Evolutionary conservation across 2,329 filamentous ascomycete genomes (phyloP).

Genomic region (Verticillium nonalfalfae): DNA sequence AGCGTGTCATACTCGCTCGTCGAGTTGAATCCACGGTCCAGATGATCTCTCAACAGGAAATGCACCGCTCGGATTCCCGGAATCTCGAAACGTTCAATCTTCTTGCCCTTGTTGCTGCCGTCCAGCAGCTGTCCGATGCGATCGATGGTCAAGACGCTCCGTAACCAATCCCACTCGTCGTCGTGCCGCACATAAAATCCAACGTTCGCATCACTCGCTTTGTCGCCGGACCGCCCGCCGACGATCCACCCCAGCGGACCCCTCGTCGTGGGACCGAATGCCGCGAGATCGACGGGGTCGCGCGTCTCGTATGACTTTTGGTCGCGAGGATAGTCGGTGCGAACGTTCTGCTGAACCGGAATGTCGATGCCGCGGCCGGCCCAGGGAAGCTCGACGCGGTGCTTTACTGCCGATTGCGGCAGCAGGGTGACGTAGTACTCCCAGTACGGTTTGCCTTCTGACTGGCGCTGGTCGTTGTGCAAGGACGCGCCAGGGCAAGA

Average conservation of each 20-base stretch:
- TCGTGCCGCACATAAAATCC: slow-evolving; percentile 36
- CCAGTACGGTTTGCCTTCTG: slow-evolving; percentile 16
- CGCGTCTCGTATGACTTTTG: slow-evolving; percentile 15
- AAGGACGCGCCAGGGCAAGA: slow-evolving; percentile 15
- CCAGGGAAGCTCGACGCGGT: slow-evolving; percentile 15
- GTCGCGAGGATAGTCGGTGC: slow-evolving; percentile 11
- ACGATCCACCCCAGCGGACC: slow-evolving; percentile 10
- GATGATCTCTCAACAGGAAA: slow-evolving; percentile 7
- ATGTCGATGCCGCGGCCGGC: slow-evolving; percentile 14
- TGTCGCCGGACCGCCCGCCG: slow-evolving; percentile 23
- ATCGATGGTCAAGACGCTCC: slow-evolving; percentile 24
- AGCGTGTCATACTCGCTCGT: slow-evolving; percentile 30
- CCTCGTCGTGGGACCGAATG: slow-evolving; percentile 16
- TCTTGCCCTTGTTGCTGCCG: slow-evolving; percentile 13
- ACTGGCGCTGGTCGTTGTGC: slow-evolving; percentile 17
- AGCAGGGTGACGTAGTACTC: slow-evolving; percentile 18
- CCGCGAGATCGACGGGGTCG: slow-evolving; percentile 10
- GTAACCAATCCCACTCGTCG: slow-evolving; percentile 38
- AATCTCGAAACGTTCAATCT: slow-evolving; percentile 32
- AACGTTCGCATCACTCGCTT: slow-evolving; percentile 32
- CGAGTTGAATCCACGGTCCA: slow-evolving; percentile 8
- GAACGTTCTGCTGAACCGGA: slow-evolving; percentile 12
- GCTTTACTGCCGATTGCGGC: slow-evolving; percentile 16
- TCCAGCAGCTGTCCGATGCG: slow-evolving; percentile 13
- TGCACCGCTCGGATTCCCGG: slow-evolving; percentile 20